These are phyloP conservation scores for Kwoniella dejecticola DNA, from an alignment of 768 basidiomycete species.

Conservation along the genomic window DNA sequence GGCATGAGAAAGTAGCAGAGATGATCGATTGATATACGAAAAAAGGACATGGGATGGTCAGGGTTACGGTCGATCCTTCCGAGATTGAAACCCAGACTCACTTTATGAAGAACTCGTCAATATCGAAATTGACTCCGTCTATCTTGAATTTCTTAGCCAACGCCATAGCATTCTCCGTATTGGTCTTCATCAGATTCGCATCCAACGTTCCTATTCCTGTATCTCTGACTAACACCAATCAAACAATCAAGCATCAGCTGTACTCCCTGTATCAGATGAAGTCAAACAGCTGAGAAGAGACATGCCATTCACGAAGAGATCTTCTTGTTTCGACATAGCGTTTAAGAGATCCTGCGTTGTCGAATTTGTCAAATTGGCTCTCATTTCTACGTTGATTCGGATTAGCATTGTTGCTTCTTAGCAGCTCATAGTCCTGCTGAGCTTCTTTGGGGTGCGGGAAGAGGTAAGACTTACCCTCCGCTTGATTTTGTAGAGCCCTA, in stretches of 20 bases:
- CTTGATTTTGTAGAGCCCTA: slow-evolving; percentile 32
- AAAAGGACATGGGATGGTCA: too few relatives aligned
- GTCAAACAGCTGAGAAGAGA: neutral
- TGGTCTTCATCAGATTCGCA: slow-evolving; percentile 74
- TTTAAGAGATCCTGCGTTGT: slow-evolving; percentile 21
- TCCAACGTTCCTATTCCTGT: slow-evolving; percentile 90
- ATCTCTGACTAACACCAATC: slow-evolving; percentile 58
- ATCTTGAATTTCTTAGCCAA: slow-evolving; percentile 91
- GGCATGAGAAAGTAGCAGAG: too few relatives aligned
- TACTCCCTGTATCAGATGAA: neutral
- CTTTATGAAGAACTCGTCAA: slow-evolving; percentile 75
- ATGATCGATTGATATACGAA: too few relatives aligned
- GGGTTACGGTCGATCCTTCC: too few relatives aligned
- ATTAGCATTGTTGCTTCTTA: neutral
- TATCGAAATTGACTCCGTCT: slow-evolving; percentile 82
- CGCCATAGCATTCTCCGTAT: slow-evolving; percentile 75
- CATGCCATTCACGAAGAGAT: slow-evolving; percentile 31
- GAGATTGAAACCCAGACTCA: too few relatives aligned
- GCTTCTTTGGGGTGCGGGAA: neutral
- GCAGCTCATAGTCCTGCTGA: neutral
- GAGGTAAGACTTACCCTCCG: slow-evolving; percentile 33
- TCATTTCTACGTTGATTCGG: slow-evolving; percentile 19
- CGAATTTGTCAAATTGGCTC: slow-evolving; percentile 32
- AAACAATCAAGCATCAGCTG: neutral
- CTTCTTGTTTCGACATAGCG: slow-evolving; percentile 16